These are phyloP conservation scores for Naganishia kalamii DNA, from an alignment of 768 basidiomycete genomes.

Conservation along the genomic window DNA sequence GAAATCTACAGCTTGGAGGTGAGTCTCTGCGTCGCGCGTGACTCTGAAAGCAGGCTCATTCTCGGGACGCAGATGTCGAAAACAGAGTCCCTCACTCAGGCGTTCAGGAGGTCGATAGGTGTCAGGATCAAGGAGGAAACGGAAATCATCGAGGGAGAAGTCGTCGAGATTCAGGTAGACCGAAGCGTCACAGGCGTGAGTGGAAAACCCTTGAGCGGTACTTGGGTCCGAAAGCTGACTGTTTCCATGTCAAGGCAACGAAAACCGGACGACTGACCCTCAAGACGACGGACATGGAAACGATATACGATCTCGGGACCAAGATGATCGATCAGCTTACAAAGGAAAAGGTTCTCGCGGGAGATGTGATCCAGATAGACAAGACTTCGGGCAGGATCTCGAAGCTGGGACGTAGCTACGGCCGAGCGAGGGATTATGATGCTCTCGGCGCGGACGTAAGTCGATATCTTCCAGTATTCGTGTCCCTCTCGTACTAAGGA, in stretches of 20 bases:
- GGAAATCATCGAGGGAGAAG: constrained; percentile 94
- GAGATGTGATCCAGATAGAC: constrained; percentile 94
- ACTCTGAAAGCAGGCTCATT: neutral
- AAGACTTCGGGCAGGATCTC: constrained; percentile 94
- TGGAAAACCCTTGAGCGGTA: too few species aligned
- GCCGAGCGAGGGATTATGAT: constrained; percentile 95
- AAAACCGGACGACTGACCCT: constrained; percentile 97
- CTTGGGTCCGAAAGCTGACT: neutral
- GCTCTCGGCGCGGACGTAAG: constrained; percentile 97
- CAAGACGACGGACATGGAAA: constrained; percentile 99
- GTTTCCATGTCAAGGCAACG: constrained; percentile 61
- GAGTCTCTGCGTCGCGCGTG: constrained; percentile 7
- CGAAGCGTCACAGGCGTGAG: constrained; percentile 87
- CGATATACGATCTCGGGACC: constrained; percentile 92
- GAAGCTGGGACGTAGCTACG: constrained; percentile 92
- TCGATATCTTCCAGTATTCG: constrained; percentile 23
- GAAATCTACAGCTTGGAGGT: constrained; percentile 88
- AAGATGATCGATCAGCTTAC: constrained; percentile 99
- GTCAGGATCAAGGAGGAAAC: constrained; percentile 96
- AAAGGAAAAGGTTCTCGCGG: constrained; percentile 88
- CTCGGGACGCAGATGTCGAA: constrained; percentile 70
- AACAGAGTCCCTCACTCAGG: constrained; percentile 95
- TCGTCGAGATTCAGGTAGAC: constrained; percentile 98
- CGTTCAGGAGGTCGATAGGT: constrained; percentile 90
- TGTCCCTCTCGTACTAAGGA: too few species aligned